Percentiles rank a stretch among this genome's conserved stretches.
Conservation (phyloP, 495 filamentous ascomycete species). For the Xanthoparmelia taractica region DNA sequence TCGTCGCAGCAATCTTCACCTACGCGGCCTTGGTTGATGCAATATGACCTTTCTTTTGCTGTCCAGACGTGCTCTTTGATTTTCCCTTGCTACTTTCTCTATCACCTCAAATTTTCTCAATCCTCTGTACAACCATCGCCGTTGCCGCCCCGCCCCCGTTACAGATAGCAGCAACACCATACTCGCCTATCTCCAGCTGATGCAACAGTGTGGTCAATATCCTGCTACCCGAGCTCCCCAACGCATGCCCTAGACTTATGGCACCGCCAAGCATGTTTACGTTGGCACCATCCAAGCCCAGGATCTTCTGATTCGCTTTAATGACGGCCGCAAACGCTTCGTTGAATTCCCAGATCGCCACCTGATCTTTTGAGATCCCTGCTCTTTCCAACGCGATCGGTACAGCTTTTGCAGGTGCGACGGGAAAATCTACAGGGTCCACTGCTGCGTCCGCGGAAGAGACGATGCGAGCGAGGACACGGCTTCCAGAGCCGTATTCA, state of each 20-base stretch:
- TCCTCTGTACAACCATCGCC: constrained; percentile 83
- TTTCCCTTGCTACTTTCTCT: too few species aligned
- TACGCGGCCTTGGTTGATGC: too few species aligned
- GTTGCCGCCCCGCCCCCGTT: constrained; percentile 92
- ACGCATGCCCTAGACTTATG: constrained; percentile 86
- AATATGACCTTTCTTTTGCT: background rate
- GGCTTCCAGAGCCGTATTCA: constrained; percentile 61
- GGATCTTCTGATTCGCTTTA: constrained; percentile 76
- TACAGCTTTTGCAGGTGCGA: constrained; percentile 87
- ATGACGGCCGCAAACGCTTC: constrained; percentile 96
- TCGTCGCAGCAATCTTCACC: too few species aligned
- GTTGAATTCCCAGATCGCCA: constrained; percentile 95
- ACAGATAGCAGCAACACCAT: constrained; percentile 91
- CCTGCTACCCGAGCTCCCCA: constrained; percentile 88
- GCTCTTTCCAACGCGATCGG: constrained; percentile 83
- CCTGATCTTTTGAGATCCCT: constrained; percentile 79
- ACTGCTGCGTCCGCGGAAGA: constrained; percentile 84
- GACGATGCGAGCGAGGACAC: constrained; percentile 78
- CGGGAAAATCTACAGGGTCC: constrained; percentile 90
- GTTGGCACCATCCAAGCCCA: constrained; percentile 58
- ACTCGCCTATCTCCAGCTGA: constrained; percentile 82
- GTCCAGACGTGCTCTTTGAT: too few species aligned
- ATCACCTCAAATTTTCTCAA: constrained; percentile 52
- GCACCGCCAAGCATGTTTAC: constrained; percentile 89
- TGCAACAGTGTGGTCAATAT: constrained; percentile 88